Percentiles rank a stretch among this genome's conserved stretches.
These are phyloP conservation scores for Macrocybe gigantea DNA, from an alignment of 768 basidiomycete genomes.

Conservation along the genomic window DNA sequence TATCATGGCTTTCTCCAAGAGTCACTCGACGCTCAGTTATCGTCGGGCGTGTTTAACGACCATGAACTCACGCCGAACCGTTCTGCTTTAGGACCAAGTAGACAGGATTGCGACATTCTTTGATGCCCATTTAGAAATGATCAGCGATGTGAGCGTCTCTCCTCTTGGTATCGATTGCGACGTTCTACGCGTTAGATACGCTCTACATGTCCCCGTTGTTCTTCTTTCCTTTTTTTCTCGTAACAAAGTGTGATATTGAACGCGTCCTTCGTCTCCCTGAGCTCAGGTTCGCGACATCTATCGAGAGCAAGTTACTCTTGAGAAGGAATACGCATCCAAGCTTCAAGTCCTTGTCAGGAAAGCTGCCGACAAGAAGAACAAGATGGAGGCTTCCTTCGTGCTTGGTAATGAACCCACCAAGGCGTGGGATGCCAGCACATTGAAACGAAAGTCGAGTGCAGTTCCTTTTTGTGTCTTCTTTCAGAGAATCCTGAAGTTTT, in stretches of 20 bases:
- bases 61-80: neutral
- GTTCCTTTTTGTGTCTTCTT: too few species aligned
- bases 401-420: constrained; percentile 69
- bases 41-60: neutral
- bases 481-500: neutral
- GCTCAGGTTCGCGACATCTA: constrained; percentile 69
- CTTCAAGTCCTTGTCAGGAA: constrained; percentile 62
- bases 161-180: neutral
- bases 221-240: neutral
- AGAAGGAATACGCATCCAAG: constrained; percentile 75
- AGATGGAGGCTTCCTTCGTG: constrained; percentile 45
- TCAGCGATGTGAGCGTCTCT: constrained; percentile 49
- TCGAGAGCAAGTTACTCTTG: constrained; percentile 56
- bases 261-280: neutral
- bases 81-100: constrained; percentile 57
- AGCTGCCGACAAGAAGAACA: constrained; percentile 65
- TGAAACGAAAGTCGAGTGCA: constrained; percentile 48
- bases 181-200: neutral
- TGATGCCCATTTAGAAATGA: constrained; percentile 59
- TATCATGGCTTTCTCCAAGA: constrained; percentile 7
- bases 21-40: neutral
- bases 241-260: too few species aligned
- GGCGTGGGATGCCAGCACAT: constrained; percentile 42
- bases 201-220: neutral
- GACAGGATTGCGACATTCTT: constrained; percentile 53